phyloP scores from a whole-genome alignment of 2,329 filamentous ascomycete genomes.

The Epichloe amarillans region DNA sequence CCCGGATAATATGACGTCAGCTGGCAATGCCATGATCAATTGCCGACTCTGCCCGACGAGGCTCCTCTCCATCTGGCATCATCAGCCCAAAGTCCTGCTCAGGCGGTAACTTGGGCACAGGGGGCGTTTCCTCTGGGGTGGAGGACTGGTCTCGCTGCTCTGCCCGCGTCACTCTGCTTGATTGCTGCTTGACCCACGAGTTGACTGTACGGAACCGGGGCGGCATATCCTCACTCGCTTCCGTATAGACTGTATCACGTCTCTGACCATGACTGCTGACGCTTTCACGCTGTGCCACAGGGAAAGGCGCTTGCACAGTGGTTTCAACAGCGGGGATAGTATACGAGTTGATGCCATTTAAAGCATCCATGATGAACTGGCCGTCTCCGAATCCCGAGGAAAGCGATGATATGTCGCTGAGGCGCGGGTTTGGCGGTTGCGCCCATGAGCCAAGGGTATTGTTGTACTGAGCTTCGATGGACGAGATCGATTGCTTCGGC shows the following conservation, averaged over 20 bases:
- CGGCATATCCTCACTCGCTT: slow-evolving; percentile 38
- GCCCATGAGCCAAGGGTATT: slow-evolving; percentile 7
- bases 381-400: slow-evolving; percentile 53
- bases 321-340: slow-evolving; percentile 6
- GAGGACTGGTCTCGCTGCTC: slow-evolving; percentile 21
- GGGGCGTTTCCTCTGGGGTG: slow-evolving; percentile 21
- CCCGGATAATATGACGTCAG: not conserved
- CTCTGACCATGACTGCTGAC: slow-evolving; percentile 2
- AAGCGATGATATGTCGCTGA: slow-evolving; percentile 43
- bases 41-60: slow-evolving; percentile 23
- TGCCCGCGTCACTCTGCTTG: slow-evolving; percentile 36
- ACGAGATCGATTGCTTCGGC: slow-evolving; percentile 4
- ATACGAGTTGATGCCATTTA: slow-evolving; percentile 14
- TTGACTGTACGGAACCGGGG: slow-evolving; percentile 43
- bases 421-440: slow-evolving; percentile 19
- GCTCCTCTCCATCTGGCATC: slow-evolving; percentile 36
- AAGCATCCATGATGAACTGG: slow-evolving; percentile 33
- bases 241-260: slow-evolving; percentile 40
- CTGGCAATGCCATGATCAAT: slow-evolving; percentile 9
- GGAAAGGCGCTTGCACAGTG: slow-evolving; percentile 7
- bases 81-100: slow-evolving; percentile 36
- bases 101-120: slow-evolving; percentile 27
- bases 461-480: slow-evolving; percentile 6
- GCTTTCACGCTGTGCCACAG: slow-evolving; percentile 5
- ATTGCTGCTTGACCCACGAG: slow-evolving; percentile 55